phyloP scores from a whole-genome alignment of 768 basidiomycete species.

The Clavaria fumosa region DNA sequence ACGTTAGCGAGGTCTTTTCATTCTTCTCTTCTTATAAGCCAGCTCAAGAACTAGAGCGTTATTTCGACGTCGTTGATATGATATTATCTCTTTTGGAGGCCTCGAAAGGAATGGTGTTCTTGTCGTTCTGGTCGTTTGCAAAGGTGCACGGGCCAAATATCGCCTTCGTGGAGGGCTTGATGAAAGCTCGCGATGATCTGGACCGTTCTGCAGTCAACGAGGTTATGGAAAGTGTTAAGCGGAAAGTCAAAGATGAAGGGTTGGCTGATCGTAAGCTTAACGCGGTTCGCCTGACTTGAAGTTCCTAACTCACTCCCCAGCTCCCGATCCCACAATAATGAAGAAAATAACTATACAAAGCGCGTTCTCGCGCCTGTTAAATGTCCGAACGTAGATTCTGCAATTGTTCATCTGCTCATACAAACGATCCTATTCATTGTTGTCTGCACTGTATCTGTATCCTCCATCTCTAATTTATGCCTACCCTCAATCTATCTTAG shows the following conservation, averaged over 20 bases:
- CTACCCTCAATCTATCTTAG: conserved; percentile 29
- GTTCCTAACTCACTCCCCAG: conserved; percentile 22
- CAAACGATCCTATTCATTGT: too few species aligned
- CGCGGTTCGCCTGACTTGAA: background rate
- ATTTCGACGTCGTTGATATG: conserved; percentile 79
- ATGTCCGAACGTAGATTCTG: conserved; percentile 32
- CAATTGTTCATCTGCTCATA: too few species aligned
- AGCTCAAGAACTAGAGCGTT: conserved; percentile 60
- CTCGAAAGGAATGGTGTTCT: conserved; percentile 75
- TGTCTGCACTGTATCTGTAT: background rate
- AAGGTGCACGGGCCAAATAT: conserved; percentile 89
- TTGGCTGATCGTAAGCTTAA: conserved; percentile 58
- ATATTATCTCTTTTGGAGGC: conserved; percentile 71
- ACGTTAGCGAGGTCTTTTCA: conserved; percentile 59
- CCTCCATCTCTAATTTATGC: too few species aligned
- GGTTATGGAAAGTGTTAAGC: conserved; percentile 85
- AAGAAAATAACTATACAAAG: conserved; percentile 73
- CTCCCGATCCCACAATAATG: conserved; percentile 78
- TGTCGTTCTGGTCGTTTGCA: conserved; percentile 90
- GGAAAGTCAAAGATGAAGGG: conserved; percentile 85
- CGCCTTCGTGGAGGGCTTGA: conserved; percentile 77
- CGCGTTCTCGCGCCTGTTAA: conserved; percentile 61
- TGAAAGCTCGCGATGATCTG: conserved; percentile 81
- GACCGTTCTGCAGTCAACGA: conserved; percentile 80
- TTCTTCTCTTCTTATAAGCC: conserved; percentile 75